These are phyloP conservation scores for Wickerhamomyces chambardii DNA, from an alignment of 805 yeast species.

Conservation along the genomic window DNA sequence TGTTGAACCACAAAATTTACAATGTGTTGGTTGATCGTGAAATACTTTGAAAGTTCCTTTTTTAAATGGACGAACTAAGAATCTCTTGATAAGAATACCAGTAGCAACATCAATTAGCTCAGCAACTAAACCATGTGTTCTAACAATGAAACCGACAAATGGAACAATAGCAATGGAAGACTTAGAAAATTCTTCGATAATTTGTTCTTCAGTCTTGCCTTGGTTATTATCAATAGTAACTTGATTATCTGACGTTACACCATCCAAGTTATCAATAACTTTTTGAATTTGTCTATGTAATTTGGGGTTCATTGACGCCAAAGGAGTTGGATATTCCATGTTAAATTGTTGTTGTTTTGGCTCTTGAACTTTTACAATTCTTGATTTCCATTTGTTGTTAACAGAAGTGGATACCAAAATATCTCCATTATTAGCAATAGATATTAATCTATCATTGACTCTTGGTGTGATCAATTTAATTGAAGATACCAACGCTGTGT, in stretches of 20 bases:
- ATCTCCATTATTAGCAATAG: constrained; percentile 37
- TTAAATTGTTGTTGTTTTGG: constrained; percentile 8
- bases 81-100: constrained; percentile 56
- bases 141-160: constrained; percentile 66
- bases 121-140: constrained; percentile 46
- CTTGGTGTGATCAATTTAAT: constrained; percentile 59
- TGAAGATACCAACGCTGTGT: constrained; percentile 35
- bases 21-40: constrained; percentile 82
- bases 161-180: constrained; percentile 45
- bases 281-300: constrained; percentile 28
- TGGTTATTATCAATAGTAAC: neutral
- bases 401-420: constrained; percentile 51
- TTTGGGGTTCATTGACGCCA: constrained; percentile 32
- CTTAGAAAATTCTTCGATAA: constrained; percentile 10
- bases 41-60: constrained; percentile 51
- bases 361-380: constrained; percentile 38
- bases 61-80: constrained; percentile 54
- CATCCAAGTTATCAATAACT: constrained; percentile 11
- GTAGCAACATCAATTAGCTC: constrained; percentile 73
- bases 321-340: neutral
- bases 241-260: no score
- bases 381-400: constrained; percentile 56
- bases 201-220: neutral
- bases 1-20: constrained; percentile 87
- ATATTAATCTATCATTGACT: constrained; percentile 63